Evolutionary conservation across 2,329 filamentous ascomycete genomes (phyloP).

Genomic region (Emericellopsis cladophorae): DNA sequence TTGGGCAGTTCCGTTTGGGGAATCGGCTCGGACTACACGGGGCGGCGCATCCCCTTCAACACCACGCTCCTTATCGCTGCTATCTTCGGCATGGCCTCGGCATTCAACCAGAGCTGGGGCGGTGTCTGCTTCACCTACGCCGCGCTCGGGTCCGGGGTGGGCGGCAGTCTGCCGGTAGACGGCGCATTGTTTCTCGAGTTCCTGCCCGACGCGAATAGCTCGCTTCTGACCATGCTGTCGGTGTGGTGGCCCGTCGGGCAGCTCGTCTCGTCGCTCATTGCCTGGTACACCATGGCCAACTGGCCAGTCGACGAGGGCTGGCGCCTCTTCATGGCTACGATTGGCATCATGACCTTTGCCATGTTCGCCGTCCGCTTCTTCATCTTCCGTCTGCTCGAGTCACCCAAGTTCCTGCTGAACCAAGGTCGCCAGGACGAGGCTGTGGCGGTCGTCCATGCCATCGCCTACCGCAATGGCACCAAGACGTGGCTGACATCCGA

Average conservation of each 20-base stretch:
- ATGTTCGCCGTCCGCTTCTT: slow-evolving; percentile 75
- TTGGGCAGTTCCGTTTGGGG: slow-evolving; percentile 74
- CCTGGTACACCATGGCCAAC: slow-evolving; percentile 64
- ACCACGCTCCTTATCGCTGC: slow-evolving; percentile 62
- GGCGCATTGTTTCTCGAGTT: slow-evolving; percentile 77
- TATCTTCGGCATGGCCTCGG: slow-evolving; percentile 59
- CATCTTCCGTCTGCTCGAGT: slow-evolving; percentile 72
- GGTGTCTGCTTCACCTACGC: slow-evolving; percentile 47
- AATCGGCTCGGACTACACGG: slow-evolving; percentile 63
- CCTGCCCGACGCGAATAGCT: slow-evolving; percentile 60
- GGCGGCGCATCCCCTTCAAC: slow-evolving; percentile 73
- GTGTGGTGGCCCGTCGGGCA: slow-evolving; percentile 83
- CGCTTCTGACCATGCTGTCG: slow-evolving; percentile 66
- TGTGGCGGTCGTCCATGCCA: slow-evolving; percentile 66
- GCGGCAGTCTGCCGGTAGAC: slow-evolving; percentile 68
- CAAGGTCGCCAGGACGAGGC: slow-evolving; percentile 67
- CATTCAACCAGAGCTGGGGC: slow-evolving; percentile 56
- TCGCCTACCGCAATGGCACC: slow-evolving; percentile 57
- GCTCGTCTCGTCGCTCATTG: slow-evolving; percentile 56
- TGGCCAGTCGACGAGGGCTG: slow-evolving; percentile 61
- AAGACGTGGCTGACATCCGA: slow-evolving; percentile 70
- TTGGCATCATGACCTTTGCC: slow-evolving; percentile 59
- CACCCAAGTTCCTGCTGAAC: slow-evolving; percentile 70
- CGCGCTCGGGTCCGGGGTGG: slow-evolving; percentile 54
- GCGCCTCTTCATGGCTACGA: slow-evolving; percentile 59